Base-by-base conservation (phyloP, 768 basidiomycete genomes). In the Kwoniella sp. region DNA sequence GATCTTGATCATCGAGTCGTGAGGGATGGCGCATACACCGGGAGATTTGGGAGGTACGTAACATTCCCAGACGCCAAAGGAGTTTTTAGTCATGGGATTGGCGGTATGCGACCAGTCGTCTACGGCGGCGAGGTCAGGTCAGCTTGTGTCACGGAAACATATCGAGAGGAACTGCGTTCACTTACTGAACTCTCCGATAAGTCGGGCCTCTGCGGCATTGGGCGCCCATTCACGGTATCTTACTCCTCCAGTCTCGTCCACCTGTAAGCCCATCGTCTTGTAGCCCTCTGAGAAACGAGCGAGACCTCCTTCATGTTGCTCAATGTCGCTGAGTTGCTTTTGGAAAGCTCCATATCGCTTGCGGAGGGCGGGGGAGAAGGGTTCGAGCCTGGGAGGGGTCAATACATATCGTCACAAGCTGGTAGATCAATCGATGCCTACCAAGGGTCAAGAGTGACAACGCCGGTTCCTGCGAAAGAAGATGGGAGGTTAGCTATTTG, bases 111-210 rank as follows among this genome's bases (percentile, higher is more conserved):
- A 86, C 96, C 96, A 99, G 51, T 84, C 82, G 79, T 99, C 95
- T 96, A 67, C 47, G 13, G 61, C 10, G 40, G 17, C 8, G 17
- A 44, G 40, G 40, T 9, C 8, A 3, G 40, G 17, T 4, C 33
- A 6, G 26, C 37, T 29, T n/a, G n/a, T 52, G 17, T 33, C 29
- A 22, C n/a, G n/a, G n/a, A n/a, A n/a, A n/a, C n/a, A n/a, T n/a
- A n/a, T n/a, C n/a, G n/a, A n/a, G n/a, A n/a, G n/a, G n/a, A n/a
- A n/a, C n/a, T n/a, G n/a, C n/a, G n/a, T n/a, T n/a, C 26, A 86
- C 92, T 80, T 68, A 97, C 94, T 99, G 83, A 99, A 99, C 50
- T 99, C 95, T 48, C 96, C 96, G 71, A 92, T 92, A 60, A 99
- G 81, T 77, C 82, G 85, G 2, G 94, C 95, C 71, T 89, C 88